These are phyloP conservation scores for Hordeum pubiflorum DNA, from an alignment of 202 grass and related monocot species.

Conservation along the genomic window DNA sequence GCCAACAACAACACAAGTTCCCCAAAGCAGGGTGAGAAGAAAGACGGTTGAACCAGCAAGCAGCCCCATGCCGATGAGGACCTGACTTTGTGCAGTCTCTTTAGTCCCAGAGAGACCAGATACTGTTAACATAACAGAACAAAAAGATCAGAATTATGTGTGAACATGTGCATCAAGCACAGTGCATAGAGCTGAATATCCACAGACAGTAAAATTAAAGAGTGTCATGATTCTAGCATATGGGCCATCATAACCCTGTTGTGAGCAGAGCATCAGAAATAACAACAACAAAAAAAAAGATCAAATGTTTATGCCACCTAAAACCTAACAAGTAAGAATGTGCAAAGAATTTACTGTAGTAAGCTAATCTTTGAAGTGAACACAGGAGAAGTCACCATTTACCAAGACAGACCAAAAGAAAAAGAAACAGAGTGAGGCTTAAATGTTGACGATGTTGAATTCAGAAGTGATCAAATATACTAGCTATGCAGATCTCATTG, in stretches of 20 bases:
- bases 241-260: background rate
- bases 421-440: background rate
- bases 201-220: background rate
- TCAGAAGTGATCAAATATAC: background rate
- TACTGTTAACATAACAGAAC: conserved; percentile 40
- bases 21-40: conserved; percentile 94
- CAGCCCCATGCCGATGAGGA: conserved; percentile 88
- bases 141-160: conserved; percentile 2
- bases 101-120: conserved; percentile 87
- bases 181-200: background rate
- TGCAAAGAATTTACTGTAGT: background rate
- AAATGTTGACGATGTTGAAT: background rate
- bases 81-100: conserved; percentile 91
- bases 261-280: background rate
- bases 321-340: background rate
- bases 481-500: background rate
- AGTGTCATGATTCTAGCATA: background rate
- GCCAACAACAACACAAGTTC: conserved; percentile 90
- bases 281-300: background rate
- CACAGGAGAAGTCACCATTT: background rate
- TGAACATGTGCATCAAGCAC: background rate
- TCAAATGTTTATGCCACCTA: background rate
- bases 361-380: background rate
- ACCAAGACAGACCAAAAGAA: background rate
- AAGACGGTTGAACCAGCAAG: conserved; percentile 94